Evolutionary conservation across 2,329 filamentous ascomycete species (phyloP).

Genomic region (Talaromyces rugulosus): DNA sequence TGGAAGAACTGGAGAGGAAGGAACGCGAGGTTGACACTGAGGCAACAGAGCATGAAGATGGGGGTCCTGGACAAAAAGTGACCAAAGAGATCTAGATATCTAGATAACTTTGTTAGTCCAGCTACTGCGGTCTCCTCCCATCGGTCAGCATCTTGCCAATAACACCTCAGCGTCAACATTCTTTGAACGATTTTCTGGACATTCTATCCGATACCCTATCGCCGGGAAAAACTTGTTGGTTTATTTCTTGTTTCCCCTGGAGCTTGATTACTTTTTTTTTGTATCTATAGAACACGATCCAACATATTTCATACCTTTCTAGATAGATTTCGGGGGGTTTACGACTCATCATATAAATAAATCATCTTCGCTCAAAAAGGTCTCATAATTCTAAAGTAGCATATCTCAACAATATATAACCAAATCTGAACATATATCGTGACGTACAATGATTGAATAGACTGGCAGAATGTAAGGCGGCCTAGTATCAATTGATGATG

Average conservation of each 20-base stretch:
- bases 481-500: no score
- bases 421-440: background rate
- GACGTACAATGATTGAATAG: background rate
- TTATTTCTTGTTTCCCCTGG: background rate
- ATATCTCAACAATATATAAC: background rate
- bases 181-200: background rate
- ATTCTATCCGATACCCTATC: background rate
- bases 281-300: background rate
- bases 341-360: slow-evolving; percentile 4
- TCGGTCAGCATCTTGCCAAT: background rate
- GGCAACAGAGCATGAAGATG: slow-evolving; percentile 27
- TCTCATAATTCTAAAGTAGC: background rate
- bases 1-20: slow-evolving; percentile 43
- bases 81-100: background rate
- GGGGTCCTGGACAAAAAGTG: background rate
- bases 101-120: background rate
- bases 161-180: background rate
- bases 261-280: background rate
- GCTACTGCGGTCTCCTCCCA: background rate
- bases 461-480: background rate
- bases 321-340: background rate
- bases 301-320: background rate
- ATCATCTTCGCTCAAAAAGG: slow-evolving; percentile 3
- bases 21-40: slow-evolving; percentile 27
- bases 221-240: background rate